A percentile compares a stretch with the other conserved stretches of the same genome.
Conservation (phyloP, 192 early-diverging fungal species). For the Entomortierella lignicola region DNA sequence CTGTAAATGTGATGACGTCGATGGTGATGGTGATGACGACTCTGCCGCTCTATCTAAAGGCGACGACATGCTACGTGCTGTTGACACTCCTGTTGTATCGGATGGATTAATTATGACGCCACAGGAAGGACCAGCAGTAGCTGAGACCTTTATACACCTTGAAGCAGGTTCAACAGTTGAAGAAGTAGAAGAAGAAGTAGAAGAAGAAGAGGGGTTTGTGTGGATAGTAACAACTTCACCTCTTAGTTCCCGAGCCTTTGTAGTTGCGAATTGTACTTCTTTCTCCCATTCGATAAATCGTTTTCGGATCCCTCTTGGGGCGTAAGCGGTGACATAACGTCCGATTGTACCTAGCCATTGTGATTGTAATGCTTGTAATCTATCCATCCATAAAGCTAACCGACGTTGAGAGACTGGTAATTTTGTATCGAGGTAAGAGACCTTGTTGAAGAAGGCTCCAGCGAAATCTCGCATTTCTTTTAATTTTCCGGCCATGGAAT, state of each 20-base stretch:
- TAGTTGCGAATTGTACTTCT: slow-evolving; percentile 24
- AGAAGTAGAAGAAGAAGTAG: too few relatives aligned
- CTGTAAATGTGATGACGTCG: neutral
- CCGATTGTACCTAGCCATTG: slow-evolving; percentile 50
- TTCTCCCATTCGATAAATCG: slow-evolving; percentile 44
- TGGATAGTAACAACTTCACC: slow-evolving; percentile 31
- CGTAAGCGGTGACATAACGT: slow-evolving; percentile 37
- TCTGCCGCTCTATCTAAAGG: neutral
- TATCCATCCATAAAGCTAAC: slow-evolving; percentile 45
- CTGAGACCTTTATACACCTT: too few relatives aligned
- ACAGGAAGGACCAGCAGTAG: too few relatives aligned
- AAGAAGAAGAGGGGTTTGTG: neutral
- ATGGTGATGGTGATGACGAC: too few relatives aligned
- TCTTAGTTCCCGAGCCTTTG: slow-evolving; percentile 30
- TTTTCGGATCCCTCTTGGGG: slow-evolving; percentile 21
- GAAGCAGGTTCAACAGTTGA: too few relatives aligned
- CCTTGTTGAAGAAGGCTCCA: slow-evolving; percentile 51
- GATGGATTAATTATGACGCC: neutral
- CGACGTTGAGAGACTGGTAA: slow-evolving; percentile 42
- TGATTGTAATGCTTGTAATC: slow-evolving; percentile 36
- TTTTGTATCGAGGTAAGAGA: slow-evolving; percentile 52
- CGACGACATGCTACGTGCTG: neutral
- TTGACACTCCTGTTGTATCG: neutral
- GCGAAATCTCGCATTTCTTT: slow-evolving; percentile 51
- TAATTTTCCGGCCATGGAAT: slow-evolving; percentile 46